A percentile compares a stretch with the other conserved stretches of the same genome.
phyloP scores from a whole-genome alignment of 495 filamentous ascomycete species.

The Aspergillus saccharolyticus region DNA sequence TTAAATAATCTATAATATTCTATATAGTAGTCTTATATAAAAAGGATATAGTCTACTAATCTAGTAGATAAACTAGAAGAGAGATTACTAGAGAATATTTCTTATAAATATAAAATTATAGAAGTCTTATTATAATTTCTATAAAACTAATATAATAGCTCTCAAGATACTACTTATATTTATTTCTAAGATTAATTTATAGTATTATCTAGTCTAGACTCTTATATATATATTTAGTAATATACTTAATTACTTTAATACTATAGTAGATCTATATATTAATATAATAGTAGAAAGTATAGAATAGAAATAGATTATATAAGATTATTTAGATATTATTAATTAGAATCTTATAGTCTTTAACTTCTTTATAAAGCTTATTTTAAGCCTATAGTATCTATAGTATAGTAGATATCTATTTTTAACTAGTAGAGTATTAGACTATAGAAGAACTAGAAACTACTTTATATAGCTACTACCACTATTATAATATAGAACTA shows the following conservation, averaged over 20 bases:
- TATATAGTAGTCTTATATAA: too few relatives aligned
- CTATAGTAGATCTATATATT: neutral
- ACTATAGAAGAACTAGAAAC: neutral
- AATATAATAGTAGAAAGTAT: neutral
- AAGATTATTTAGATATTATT: too few relatives aligned
- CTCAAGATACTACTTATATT: neutral
- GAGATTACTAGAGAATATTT: neutral
- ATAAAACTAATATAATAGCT: neutral
- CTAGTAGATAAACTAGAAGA: too few relatives aligned
- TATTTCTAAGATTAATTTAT: neutral
- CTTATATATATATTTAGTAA: neutral
- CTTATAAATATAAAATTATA: neutral
- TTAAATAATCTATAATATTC: too few relatives aligned
- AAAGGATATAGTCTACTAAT: too few relatives aligned
- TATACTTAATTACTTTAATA: neutral
- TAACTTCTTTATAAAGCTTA: too few relatives aligned
- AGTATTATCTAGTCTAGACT: neutral
- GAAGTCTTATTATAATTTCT: neutral
- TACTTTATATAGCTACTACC: neutral
- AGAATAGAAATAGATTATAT: neutral
- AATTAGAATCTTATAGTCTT: neutral
- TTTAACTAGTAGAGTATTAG: too few relatives aligned
- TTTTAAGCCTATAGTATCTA: too few relatives aligned
- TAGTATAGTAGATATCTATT: too few relatives aligned
- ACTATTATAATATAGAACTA: neutral